Conservation (phyloP, 768 basidiomycete genomes). For the Wakefieldia striispora region DNA sequence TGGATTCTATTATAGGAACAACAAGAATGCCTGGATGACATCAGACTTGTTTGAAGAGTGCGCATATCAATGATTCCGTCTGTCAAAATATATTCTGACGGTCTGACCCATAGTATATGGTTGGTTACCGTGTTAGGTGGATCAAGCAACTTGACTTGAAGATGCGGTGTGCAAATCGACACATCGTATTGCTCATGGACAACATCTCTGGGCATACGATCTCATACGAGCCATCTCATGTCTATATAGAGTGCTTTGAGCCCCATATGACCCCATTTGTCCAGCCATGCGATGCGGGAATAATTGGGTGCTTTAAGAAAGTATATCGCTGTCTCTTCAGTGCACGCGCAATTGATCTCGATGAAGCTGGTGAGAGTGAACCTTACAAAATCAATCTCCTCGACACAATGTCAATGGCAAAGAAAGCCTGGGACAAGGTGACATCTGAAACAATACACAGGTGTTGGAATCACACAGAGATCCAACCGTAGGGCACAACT, state of each 20-base stretch:
- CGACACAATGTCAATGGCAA: background rate
- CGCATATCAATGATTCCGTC: background rate
- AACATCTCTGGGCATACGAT: constrained; percentile 1
- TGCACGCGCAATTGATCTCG: background rate
- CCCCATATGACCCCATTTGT: background rate
- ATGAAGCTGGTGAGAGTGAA: background rate
- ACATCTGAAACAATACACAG: too few species aligned
- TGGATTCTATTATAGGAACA: background rate
- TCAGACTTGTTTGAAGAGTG: background rate
- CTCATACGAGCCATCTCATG: background rate
- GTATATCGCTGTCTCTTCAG: constrained; percentile 21
- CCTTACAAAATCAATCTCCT: constrained; percentile 6
- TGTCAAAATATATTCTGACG: too few species aligned
- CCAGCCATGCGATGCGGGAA: background rate
- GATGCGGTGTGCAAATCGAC: background rate
- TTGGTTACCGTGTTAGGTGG: too few species aligned
- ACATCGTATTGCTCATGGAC: background rate
- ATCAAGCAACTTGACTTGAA: background rate
- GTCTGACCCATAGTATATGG: too few species aligned
- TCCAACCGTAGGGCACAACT: too few species aligned
- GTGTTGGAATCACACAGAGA: too few species aligned
- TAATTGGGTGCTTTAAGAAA: background rate
- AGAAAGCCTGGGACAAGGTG: too few species aligned
- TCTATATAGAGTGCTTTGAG: background rate
- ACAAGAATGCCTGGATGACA: constrained; percentile 2